Evolutionary conservation across 768 basidiomycete genomes (phyloP).

Genomic region (Chalciporus chontae): DNA sequence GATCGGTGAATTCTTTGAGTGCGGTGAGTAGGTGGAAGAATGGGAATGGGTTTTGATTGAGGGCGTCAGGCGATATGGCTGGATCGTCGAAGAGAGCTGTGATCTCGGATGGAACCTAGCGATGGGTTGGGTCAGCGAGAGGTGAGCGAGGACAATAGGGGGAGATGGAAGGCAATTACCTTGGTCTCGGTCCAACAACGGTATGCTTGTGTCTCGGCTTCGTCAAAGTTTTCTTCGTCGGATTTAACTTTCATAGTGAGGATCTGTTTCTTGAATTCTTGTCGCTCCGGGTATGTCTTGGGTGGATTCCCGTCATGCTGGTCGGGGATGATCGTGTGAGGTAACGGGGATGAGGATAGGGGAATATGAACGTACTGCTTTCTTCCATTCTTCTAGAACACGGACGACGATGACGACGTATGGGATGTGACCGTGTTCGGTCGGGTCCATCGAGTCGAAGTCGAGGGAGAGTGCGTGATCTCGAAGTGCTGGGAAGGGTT

Average conservation of each 20-base stretch:
- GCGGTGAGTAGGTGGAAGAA: constrained; percentile 82
- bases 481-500: constrained; percentile 80
- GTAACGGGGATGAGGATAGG: not conserved
- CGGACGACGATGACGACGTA: constrained; percentile 87
- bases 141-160: not conserved
- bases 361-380: constrained; percentile 46
- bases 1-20: constrained; percentile 58
- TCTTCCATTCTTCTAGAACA: constrained; percentile 80
- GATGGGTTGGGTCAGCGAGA: not conserved
- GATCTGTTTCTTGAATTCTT: constrained; percentile 71
- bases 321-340: not conserved
- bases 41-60: constrained; percentile 47
- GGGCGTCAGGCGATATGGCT: constrained; percentile 40
- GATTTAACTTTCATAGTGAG: constrained; percentile 61
- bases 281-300: constrained; percentile 57
- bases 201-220: constrained; percentile 86
- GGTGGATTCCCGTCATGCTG: constrained; percentile 67
- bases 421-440: constrained; percentile 87
- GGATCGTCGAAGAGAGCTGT: constrained; percentile 60
- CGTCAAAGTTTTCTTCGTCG: constrained; percentile 98
- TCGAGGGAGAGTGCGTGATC: constrained; percentile 71
- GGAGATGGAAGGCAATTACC: constrained; percentile 22
- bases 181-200: constrained; percentile 65
- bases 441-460: constrained; percentile 76
- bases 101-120: constrained; percentile 66